phyloP scores from a whole-genome alignment of 768 basidiomycete species.

The Tremella yokohamensis region DNA sequence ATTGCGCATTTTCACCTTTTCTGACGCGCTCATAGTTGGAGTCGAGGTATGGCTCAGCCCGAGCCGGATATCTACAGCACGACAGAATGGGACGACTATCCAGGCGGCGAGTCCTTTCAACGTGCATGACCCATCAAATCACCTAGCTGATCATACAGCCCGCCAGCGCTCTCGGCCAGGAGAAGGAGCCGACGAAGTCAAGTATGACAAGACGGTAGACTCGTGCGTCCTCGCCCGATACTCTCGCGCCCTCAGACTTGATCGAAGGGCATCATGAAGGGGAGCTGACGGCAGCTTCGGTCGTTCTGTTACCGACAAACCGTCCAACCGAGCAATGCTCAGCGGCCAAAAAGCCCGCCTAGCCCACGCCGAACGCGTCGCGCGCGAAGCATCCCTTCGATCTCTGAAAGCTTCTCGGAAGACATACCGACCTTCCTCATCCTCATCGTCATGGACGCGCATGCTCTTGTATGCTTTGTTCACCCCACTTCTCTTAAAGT shows the following conservation, averaged over 20 bases:
- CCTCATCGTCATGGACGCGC: conserved; percentile 52
- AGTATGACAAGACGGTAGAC: conserved; percentile 29
- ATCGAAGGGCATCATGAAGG: background rate
- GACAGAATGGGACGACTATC: conserved; percentile 23
- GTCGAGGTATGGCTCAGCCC: no score
- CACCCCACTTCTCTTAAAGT: conserved; percentile 51
- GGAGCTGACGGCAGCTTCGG: no score
- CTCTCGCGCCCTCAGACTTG: background rate
- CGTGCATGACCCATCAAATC: background rate
- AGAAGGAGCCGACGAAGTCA: conserved; percentile 27
- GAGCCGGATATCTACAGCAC: conserved; percentile 5
- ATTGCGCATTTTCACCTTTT: no score
- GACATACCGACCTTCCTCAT: conserved; percentile 55
- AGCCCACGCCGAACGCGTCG: conserved; percentile 57
- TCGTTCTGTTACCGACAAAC: conserved; percentile 49
- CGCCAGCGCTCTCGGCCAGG: conserved; percentile 33
- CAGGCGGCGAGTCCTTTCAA: conserved; percentile 27
- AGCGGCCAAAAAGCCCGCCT: conserved; percentile 58
- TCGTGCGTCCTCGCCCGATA: conserved; percentile 20
- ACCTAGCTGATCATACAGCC: conserved; percentile 16
- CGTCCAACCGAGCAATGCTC: conserved; percentile 61
- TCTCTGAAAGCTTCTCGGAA: conserved; percentile 2
- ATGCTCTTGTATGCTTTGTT: conserved; percentile 28
- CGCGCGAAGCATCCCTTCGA: conserved; percentile 56
- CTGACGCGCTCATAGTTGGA: no score